Evolutionary conservation across 371 early-diverging fungal species (phyloP), one percentile per base, ranked within the genome.

Genomic region (Rhizopus arrhizus): DNA sequence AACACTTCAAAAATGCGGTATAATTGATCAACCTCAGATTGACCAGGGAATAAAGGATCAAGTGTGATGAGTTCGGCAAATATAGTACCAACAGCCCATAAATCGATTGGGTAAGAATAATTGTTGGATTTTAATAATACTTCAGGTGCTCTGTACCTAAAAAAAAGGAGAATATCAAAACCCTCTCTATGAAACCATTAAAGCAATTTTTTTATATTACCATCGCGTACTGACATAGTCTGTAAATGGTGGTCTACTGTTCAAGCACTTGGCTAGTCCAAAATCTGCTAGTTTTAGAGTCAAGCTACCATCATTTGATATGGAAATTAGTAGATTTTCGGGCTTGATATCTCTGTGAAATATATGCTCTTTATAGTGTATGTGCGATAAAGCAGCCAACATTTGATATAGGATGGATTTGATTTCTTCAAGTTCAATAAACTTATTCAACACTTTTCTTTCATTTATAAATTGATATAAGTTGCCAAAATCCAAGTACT

Each of bases 311-410:
- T 51, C 40, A 35, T 28, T 53, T 33, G 59, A 9, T 64, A 43
- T 56, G 1, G 75, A 64, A 11, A 62, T 34, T 28, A 97, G 72
- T 38, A 97, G 74, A 66, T 97, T 97, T 48, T 95, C 95, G 0
- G 98, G 98, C 73, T 97, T 97, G 67, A 97, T 92, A 62, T 97
- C 98, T 32, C 98, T 86, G 69, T 97, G 98, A 74, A 97, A 96
- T 53, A 91, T 85, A 12, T 93, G 94, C 54, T 89, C 83, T 3
- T 55, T 13, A 15, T 86, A 77, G 77, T 98, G 98, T 76, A 98
- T 93, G 69, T 91, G 89, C 29, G 88, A 85, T 15, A 97, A 67
- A 6, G 95, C 97, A 32, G 82, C 78, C 12, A 96, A 74, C 0
- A 95, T 83, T 74, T 97, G 96, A 59, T 74, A 80, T n/a, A 84